Percentiles rank a stretch among this genome's conserved stretches.
phyloP scores from a whole-genome alignment of 2,329 filamentous ascomycete genomes.

The Colletotrichum gloeosporioides region DNA sequence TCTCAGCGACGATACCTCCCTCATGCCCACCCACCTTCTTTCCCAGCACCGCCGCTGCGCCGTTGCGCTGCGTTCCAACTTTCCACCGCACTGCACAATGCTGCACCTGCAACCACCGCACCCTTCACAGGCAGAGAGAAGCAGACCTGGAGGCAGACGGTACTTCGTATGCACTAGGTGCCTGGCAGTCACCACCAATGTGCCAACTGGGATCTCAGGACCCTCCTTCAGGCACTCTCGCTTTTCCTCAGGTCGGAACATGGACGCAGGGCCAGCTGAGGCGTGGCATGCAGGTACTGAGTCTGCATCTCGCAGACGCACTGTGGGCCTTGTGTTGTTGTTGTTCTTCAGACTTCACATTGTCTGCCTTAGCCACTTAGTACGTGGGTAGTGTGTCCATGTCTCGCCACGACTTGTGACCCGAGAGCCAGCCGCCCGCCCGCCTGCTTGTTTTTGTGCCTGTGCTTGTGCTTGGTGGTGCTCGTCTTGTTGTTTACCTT shows the following conservation, averaged over 20 bases:
- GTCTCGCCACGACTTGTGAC: neutral
- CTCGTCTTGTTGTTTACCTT: neutral
- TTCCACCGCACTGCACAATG: neutral
- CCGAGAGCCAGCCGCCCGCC: neutral
- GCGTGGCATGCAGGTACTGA: conserved; percentile 23
- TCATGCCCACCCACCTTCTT: neutral
- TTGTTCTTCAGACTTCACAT: conserved; percentile 1
- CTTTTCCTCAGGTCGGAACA: neutral
- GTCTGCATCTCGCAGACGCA: neutral
- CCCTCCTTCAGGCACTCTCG: neutral
- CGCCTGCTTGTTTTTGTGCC: neutral
- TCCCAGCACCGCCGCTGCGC: neutral
- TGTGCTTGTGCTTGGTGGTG: neutral
- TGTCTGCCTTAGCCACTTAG: neutral
- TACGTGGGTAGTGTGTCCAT: neutral
- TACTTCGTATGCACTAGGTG: neutral
- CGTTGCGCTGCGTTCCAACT: neutral
- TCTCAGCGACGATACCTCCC: neutral
- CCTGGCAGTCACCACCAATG: neutral
- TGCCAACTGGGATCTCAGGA: neutral
- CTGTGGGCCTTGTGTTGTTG: neutral
- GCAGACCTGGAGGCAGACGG: neutral
- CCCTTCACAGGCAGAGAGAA: neutral
- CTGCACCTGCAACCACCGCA: neutral
- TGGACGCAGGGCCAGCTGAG: conserved; percentile 14